Percentiles rank a stretch among this genome's conserved stretches.
These are phyloP conservation scores for Rubroshorea leprosula DNA, from an alignment of 345 rosid species.

Conservation along the genomic window DNA sequence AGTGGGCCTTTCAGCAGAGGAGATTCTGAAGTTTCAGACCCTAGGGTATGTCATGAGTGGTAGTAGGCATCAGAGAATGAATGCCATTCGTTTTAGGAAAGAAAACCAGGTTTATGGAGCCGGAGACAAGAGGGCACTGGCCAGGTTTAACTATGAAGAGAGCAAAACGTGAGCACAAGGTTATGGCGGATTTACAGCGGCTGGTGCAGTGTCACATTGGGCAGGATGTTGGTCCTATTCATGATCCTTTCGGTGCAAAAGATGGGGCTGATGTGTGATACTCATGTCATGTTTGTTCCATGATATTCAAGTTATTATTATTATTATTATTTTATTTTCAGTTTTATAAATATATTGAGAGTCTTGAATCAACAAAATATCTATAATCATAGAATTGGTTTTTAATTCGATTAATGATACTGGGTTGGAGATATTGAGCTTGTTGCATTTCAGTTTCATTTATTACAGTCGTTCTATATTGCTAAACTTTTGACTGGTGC, in stretches of 20 bases:
- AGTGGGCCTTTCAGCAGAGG: slow-evolving; percentile 97
- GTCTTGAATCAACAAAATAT: too few species aligned
- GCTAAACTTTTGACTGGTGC: neutral
- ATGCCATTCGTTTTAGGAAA: slow-evolving; percentile 98
- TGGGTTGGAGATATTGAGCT: too few species aligned
- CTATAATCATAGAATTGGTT: neutral
- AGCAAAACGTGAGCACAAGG: slow-evolving; percentile 93
- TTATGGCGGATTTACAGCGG: slow-evolving; percentile 91
- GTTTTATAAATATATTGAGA: neutral
- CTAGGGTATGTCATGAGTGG: slow-evolving; percentile 99
- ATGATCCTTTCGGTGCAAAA: slow-evolving; percentile 80
- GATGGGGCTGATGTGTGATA: slow-evolving; percentile 74
- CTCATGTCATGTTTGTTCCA: slow-evolving; percentile 24
- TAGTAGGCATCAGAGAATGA: slow-evolving; percentile 94
- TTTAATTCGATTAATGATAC: neutral
- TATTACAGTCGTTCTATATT: too few species aligned
- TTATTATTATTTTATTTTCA: neutral
- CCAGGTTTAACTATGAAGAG: slow-evolving; percentile 98
- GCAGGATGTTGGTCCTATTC: slow-evolving; percentile 86
- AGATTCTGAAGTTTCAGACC: slow-evolving; percentile 79
- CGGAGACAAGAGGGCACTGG: slow-evolving; percentile 90
- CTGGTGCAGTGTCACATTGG: slow-evolving; percentile 96
- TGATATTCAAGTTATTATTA: neutral
- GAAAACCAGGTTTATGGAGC: slow-evolving; percentile 99
- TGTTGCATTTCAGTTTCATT: neutral